phyloP scores from a whole-genome alignment of 169 alveolate genomes.

The Miamiensis avidus region DNA sequence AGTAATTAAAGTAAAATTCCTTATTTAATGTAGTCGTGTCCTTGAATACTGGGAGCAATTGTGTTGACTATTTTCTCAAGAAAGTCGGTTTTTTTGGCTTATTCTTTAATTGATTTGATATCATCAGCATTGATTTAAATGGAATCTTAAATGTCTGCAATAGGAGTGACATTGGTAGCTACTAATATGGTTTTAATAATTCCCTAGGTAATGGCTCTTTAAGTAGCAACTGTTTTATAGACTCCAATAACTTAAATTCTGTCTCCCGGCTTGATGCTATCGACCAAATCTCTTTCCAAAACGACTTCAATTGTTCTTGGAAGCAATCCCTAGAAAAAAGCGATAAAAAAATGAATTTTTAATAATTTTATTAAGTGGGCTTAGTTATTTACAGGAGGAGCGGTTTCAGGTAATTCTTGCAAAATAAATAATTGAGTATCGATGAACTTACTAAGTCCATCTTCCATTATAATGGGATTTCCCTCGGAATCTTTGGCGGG shows the following conservation, averaged over 20 bases:
- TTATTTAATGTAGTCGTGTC: slow-evolving; percentile 93
- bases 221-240: slow-evolving; percentile 88
- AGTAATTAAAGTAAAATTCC: slow-evolving; percentile 92
- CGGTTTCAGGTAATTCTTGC: slow-evolving; percentile 98
- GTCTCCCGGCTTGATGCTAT: slow-evolving; percentile 93
- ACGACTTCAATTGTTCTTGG: slow-evolving; percentile 96
- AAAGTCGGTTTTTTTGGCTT: slow-evolving; percentile 82
- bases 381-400: slow-evolving; percentile 82
- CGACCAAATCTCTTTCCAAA: slow-evolving; percentile 92
- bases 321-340: slow-evolving; percentile 87
- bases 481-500: slow-evolving; percentile 86
- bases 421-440: slow-evolving; percentile 92
- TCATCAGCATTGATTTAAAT: slow-evolving; percentile 80
- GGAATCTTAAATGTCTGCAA: slow-evolving; percentile 64
- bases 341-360: not conserved
- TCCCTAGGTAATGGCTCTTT: slow-evolving; percentile 84
- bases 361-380: too few species aligned
- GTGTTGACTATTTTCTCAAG: slow-evolving; percentile 91
- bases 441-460: slow-evolving; percentile 93
- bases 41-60: slow-evolving; percentile 98
- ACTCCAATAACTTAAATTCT: slow-evolving; percentile 96
- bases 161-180: slow-evolving; percentile 87
- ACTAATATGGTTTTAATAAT: slow-evolving; percentile 91
- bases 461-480: slow-evolving; percentile 86
- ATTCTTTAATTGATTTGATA: slow-evolving; percentile 75